Evolutionary conservation across 2,329 filamentous ascomycete genomes (phyloP), one percentile per base, ranked within the genome.

Genomic region (Ophiostoma novo-ulmi): DNA sequence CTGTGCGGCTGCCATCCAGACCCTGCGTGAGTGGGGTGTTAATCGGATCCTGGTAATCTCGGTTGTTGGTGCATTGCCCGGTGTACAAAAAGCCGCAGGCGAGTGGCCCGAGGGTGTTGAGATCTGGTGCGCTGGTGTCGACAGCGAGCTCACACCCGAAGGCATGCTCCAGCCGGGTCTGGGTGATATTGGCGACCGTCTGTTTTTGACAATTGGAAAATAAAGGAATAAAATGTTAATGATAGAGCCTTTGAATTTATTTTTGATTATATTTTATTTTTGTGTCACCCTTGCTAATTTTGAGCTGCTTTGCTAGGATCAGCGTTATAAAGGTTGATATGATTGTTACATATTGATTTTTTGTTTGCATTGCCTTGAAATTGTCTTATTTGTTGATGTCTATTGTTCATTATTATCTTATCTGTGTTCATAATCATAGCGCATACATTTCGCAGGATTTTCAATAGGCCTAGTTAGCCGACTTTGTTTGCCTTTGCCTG

Each of bases 151-250:
- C 70, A 92, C 93, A 74, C 83, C 85, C n/a, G 85, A 84, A 74
- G 94, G 94, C 10, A 97, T 97, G 93, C 89, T 97, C 74, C 91
- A 90, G 82, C 94, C 94, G 0, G 94, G 94, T 0, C 77, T 97
- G 74, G 94, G 94, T 1, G 94, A 97, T 80, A 89, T 97, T 71
- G 94, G 94, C 0, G 94, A 98, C 81, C 84, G 94, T 68, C 79
- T 98, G 80, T 97, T 94, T 80, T 82, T 96, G 81, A 97, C 94
- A 0, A 86, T 94, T 78, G 94, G 93, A 31, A 97, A 97, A 79
- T 96, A 78, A 35, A 13, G n/a, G 11, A 48, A 26, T 67, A 38
- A 38, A 52, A 22, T 38, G 8, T 5, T 48, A 52, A 63, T 63
- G 26, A 63, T 58, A 58, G 44, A 22, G 17, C 31, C 35, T 64